Evolutionary conservation across 1,284 basidiomycete species (phyloP).

Genomic region (Laetiporus sulphureus): DNA sequence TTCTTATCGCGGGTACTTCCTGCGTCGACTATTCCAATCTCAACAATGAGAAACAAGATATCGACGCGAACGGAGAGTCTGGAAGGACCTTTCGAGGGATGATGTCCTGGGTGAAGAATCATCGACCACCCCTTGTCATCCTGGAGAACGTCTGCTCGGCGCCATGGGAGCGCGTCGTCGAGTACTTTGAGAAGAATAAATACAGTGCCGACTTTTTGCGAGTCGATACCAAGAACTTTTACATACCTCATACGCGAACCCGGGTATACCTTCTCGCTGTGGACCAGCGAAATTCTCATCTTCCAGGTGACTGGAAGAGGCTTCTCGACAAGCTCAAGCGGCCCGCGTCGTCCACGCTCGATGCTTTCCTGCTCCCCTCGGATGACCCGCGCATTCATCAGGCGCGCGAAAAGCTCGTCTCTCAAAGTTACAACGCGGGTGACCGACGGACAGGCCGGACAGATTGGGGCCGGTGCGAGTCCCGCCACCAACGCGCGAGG

Average conservation of each 20-base stretch:
- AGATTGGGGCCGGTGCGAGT: constrained; percentile 92
- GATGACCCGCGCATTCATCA: constrained; percentile 91
- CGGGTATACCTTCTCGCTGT: constrained; percentile 85
- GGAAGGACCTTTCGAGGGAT: constrained; percentile 89
- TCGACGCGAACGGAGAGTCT: constrained; percentile 84
- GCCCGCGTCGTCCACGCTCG: constrained; percentile 84
- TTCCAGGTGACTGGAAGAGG: constrained; percentile 70
- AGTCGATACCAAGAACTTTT: constrained; percentile 90
- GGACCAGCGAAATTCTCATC: constrained; percentile 46
- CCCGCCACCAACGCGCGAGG: constrained; percentile 83
- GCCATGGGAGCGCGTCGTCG: constrained; percentile 76
- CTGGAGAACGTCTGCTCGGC: constrained; percentile 93
- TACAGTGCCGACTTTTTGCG: constrained; percentile 73
- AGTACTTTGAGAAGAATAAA: constrained; percentile 69
- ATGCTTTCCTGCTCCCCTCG: constrained; percentile 85
- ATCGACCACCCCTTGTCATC: constrained; percentile 86
- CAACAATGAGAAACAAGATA: constrained; percentile 89
- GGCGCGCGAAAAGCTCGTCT: constrained; percentile 78
- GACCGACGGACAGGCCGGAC: constrained; percentile 66
- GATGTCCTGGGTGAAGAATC: constrained; percentile 87
- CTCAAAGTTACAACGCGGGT: constrained; percentile 51
- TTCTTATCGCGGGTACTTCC: constrained; percentile 89
- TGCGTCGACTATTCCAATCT: constrained; percentile 96
- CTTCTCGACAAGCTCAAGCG: constrained; percentile 67
- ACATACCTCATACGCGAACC: constrained; percentile 91